These are phyloP conservation scores for Plasmodium coatneyi DNA, from an alignment of 169 alveolate species.

Conservation along the genomic window DNA sequence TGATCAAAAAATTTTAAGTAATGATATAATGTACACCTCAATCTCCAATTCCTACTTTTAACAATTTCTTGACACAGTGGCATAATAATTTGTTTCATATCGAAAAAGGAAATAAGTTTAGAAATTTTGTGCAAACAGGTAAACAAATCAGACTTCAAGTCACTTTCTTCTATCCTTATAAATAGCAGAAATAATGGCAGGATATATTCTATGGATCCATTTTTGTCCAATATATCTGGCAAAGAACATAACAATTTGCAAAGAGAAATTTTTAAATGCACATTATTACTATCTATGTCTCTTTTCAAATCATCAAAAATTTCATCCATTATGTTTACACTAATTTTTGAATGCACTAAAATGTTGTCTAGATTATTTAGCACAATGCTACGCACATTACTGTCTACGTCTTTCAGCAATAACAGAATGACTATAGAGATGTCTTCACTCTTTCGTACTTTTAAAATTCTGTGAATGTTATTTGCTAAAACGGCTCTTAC, in stretches of 20 bases:
- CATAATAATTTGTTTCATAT: slow-evolving; percentile 76
- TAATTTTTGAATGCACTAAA: slow-evolving; percentile 42
- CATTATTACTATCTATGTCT: slow-evolving; percentile 75
- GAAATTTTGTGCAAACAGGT: slow-evolving; percentile 72
- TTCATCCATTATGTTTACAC: slow-evolving; percentile 51
- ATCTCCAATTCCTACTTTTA: slow-evolving; percentile 72
- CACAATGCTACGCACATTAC: slow-evolving; percentile 72
- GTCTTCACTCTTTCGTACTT: slow-evolving; percentile 14
- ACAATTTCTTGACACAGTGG: slow-evolving; percentile 70
- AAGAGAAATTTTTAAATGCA: slow-evolving; percentile 70
- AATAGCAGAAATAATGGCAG: slow-evolving; percentile 60
- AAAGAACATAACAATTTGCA: slow-evolving; percentile 64
- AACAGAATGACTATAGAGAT: slow-evolving; percentile 45
- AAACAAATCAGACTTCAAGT: slow-evolving; percentile 58
- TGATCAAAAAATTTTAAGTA: slow-evolving; percentile 73
- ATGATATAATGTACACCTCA: slow-evolving; percentile 44
- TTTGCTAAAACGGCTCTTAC: slow-evolving; percentile 71
- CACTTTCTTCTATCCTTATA: slow-evolving; percentile 72
- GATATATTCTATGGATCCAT: slow-evolving; percentile 71
- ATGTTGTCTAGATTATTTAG: slow-evolving; percentile 56
- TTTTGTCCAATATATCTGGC: slow-evolving; percentile 72
- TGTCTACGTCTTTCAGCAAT: slow-evolving; percentile 65
- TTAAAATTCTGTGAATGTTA: slow-evolving; percentile 47
- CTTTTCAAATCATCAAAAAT: slow-evolving; percentile 75
- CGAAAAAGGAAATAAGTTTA: slow-evolving; percentile 62